A percentile compares a stretch with the other conserved stretches of the same genome.
Evolutionary conservation across 768 basidiomycete genomes (phyloP).

Genomic region (Lentinula boryana): DNA sequence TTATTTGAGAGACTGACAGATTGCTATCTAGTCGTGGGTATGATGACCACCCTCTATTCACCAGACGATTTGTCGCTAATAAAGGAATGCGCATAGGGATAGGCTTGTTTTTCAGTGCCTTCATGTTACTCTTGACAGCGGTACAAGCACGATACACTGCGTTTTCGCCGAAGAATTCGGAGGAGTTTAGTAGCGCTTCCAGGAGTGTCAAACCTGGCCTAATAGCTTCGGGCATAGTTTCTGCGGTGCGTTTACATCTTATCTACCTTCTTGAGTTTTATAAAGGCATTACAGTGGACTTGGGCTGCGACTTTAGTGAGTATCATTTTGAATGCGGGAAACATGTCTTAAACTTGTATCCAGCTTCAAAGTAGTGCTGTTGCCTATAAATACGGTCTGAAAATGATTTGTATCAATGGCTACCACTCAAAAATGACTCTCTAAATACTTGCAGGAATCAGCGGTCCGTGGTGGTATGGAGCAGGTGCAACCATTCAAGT

Average conservation of each 20-base stretch:
- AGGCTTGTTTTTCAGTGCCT: slow-evolving; percentile 79
- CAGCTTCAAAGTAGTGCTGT: slow-evolving; percentile 78
- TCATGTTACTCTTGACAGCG: slow-evolving; percentile 74
- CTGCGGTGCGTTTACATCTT: slow-evolving; percentile 35
- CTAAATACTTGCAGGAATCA: slow-evolving; percentile 39
- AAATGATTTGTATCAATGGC: not conserved
- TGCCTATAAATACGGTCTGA: slow-evolving; percentile 69
- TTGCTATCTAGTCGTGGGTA: slow-evolving; percentile 13
- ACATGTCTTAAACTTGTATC: slow-evolving; percentile 7
- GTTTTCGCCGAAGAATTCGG: slow-evolving; percentile 71
- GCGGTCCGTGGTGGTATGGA: slow-evolving; percentile 89
- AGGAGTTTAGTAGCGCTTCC: slow-evolving; percentile 81
- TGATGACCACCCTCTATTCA: not conserved
- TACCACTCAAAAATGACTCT: too few species aligned
- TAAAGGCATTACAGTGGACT: slow-evolving; percentile 7
- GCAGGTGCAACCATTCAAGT: slow-evolving; percentile 30
- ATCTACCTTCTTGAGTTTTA: not conserved
- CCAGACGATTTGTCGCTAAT: not conserved
- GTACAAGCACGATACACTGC: slow-evolving; percentile 82
- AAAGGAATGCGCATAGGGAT: slow-evolving; percentile 48
- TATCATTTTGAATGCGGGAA: not conserved
- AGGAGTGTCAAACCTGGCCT: slow-evolving; percentile 86
- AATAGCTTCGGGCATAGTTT: slow-evolving; percentile 89
- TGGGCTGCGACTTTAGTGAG: slow-evolving; percentile 64
- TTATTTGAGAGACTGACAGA: not conserved